Evolutionary conservation across 805 yeast species (phyloP).

Genomic region (Pichia eremophila): DNA sequence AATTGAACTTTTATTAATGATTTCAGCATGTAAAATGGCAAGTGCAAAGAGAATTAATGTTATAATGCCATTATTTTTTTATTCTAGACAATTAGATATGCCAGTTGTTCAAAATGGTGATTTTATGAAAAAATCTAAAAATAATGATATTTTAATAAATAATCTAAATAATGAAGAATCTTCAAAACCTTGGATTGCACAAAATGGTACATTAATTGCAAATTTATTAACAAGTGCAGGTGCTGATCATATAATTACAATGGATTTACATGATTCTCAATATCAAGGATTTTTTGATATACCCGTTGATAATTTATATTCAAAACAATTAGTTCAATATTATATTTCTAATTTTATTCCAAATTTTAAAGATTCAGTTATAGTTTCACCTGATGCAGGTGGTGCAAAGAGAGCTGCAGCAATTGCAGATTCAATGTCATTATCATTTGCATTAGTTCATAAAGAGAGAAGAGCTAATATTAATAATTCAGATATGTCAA

Average conservation of each 20-base stretch:
- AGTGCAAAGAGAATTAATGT: constrained; percentile 85
- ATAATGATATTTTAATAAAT: no score
- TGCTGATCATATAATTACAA: constrained; percentile 91
- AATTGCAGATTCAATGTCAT: constrained; percentile 80
- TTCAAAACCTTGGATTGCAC: constrained; percentile 92
- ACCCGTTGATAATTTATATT: constrained; percentile 89
- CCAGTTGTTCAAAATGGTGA: constrained; percentile 69
- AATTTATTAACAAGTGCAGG: constrained; percentile 84
- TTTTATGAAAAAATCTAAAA: constrained; percentile 17
- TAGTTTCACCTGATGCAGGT: constrained; percentile 98
- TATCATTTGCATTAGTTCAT: constrained; percentile 90
- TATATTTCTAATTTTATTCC: constrained; percentile 74
- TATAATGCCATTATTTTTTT: constrained; percentile 88
- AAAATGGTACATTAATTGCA: constrained; percentile 87
- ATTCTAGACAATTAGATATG: constrained; percentile 91
- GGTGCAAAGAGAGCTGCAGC: constrained; percentile 97
- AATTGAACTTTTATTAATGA: constrained; percentile 71
- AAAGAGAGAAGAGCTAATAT: constrained; percentile 60
- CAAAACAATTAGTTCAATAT: constrained; percentile 78
- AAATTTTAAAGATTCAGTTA: constrained; percentile 72
- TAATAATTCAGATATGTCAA: constrained; percentile 44
- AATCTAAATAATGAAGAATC: neutral
- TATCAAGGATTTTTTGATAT: constrained; percentile 96
- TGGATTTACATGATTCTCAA: constrained; percentile 97
- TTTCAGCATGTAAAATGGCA: constrained; percentile 90